Conservation (phyloP, 1,284 basidiomycete species). For the Flammula alnicola region DNA sequence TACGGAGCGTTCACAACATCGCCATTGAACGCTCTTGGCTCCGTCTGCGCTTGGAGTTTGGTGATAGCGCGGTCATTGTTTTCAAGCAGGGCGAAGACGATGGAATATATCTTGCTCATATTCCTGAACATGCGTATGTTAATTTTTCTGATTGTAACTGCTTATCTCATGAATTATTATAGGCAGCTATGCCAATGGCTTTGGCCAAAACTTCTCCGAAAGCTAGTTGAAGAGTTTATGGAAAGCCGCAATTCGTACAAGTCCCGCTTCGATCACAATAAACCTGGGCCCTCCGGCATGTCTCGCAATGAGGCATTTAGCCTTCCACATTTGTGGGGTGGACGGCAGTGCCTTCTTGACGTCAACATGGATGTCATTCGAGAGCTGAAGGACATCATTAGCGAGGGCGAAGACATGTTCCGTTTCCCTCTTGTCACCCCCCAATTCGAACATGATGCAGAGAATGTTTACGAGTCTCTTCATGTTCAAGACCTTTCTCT, state of each 20-base stretch:
- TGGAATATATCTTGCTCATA: constrained; percentile 26
- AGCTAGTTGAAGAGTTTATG: constrained; percentile 24
- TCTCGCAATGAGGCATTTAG: constrained; percentile 30
- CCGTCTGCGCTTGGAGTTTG: constrained; percentile 28
- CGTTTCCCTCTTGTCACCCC: constrained; percentile 7
- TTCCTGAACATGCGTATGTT: constrained; percentile 30
- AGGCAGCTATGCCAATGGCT: constrained; percentile 34
- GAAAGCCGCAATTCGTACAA: constrained; percentile 22
- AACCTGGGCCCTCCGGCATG: constrained; percentile 33
- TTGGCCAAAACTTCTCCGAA: constrained; percentile 31
- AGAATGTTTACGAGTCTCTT: constrained; percentile 20
- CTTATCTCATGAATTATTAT: not conserved
- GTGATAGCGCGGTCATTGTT: constrained; percentile 27
- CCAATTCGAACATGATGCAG: constrained; percentile 22
- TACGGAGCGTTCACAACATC: constrained; percentile 35
- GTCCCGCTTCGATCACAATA: constrained; percentile 27
- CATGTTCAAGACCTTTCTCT: constrained; percentile 13
- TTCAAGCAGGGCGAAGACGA: constrained; percentile 25
- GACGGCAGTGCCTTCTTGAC: constrained; percentile 25
- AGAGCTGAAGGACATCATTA: constrained; percentile 28
- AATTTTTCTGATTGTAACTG: not conserved
- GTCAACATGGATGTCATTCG: constrained; percentile 26
- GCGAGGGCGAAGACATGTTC: constrained; percentile 26
- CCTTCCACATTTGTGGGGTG: constrained; percentile 25
- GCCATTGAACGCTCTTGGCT: constrained; percentile 33